A percentile compares a stretch with the other conserved stretches of the same genome.
These are phyloP conservation scores for Rhizopogon salebrosus DNA, from an alignment of 768 basidiomycete genomes.

Conservation along the genomic window DNA sequence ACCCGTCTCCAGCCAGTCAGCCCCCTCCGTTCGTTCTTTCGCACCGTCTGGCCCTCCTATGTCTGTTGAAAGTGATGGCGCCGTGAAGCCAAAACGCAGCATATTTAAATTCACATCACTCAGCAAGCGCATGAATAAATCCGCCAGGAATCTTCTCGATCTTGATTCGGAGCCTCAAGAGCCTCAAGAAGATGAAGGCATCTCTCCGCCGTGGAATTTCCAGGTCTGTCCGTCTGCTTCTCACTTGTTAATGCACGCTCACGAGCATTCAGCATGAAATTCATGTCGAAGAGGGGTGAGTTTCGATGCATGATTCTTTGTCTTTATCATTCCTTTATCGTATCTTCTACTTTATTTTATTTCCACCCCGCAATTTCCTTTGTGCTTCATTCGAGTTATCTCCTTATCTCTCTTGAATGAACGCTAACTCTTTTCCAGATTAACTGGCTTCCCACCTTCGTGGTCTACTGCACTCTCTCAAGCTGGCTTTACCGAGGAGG, in stretches of 20 bases:
- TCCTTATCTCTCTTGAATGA: neutral
- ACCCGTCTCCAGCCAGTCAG: constrained; percentile 11
- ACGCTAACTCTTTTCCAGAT: constrained; percentile 29
- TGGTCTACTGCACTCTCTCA: constrained; percentile 60
- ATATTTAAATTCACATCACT: constrained; percentile 33
- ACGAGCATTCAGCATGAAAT: constrained; percentile 54
- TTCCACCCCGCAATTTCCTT: neutral
- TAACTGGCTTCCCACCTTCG: constrained; percentile 65
- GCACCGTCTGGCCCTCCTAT: constrained; percentile 6
- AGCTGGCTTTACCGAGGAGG: constrained; percentile 63
- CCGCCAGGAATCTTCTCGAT: constrained; percentile 20
- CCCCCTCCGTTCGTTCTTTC: constrained; percentile 1
- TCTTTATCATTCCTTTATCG: neutral
- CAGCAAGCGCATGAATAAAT: constrained; percentile 27
- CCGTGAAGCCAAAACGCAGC: constrained; percentile 22
- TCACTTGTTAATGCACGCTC: neutral
- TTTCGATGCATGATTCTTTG: constrained; percentile 4
- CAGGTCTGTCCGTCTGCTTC: constrained; percentile 40
- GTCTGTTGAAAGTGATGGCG: constrained; percentile 16
- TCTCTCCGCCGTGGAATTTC: constrained; percentile 72
- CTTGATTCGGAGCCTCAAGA: constrained; percentile 9
- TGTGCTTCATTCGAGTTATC: neutral
- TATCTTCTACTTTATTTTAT: constrained; percentile 1
- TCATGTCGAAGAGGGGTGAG: constrained; percentile 73
- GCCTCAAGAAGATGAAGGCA: constrained; percentile 44